Conservation (phyloP, 331 rosid genomes). For the Prunus yedoensis region DNA sequence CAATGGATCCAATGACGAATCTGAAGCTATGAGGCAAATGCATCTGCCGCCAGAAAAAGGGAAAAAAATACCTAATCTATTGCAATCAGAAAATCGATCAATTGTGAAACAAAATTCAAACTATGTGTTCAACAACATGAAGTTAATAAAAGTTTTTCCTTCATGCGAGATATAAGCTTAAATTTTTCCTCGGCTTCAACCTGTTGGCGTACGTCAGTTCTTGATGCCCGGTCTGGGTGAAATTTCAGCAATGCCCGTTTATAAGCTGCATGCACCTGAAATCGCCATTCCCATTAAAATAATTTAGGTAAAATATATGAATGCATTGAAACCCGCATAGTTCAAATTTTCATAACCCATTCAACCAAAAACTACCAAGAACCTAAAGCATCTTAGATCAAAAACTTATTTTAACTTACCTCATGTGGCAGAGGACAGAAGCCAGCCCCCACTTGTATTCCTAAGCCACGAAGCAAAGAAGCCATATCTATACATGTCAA, state of each 20-base stretch:
- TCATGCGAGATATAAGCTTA: constrained; percentile 82
- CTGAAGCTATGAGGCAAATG: background rate
- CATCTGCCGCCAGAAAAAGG: background rate
- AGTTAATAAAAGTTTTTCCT: constrained; percentile 51
- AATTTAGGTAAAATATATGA: too few species aligned
- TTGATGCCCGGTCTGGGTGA: constrained; percentile 89
- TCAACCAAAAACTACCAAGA: background rate
- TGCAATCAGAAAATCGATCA: background rate
- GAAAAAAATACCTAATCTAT: background rate
- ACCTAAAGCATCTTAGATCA: background rate
- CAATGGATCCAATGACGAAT: background rate
- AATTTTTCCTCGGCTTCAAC: constrained; percentile 93
- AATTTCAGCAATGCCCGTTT: constrained; percentile 74
- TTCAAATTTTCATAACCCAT: background rate
- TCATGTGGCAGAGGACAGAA: constrained; percentile 44
- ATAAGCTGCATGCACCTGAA: constrained; percentile 82
- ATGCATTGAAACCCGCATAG: too few species aligned
- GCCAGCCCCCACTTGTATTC: constrained; percentile 63
- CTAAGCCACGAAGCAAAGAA: constrained; percentile 74
- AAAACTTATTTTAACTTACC: constrained; percentile 40
- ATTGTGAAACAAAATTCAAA: background rate
- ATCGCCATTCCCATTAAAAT: constrained; percentile 19
- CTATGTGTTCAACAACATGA: constrained; percentile 27
- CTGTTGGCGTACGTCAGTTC: constrained; percentile 61
- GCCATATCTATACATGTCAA: constrained; percentile 60